Percentiles rank a stretch among this genome's conserved stretches.
Conservation (phyloP, 2,329 filamentous ascomycete genomes). For the Fusarium miscanthi region DNA sequence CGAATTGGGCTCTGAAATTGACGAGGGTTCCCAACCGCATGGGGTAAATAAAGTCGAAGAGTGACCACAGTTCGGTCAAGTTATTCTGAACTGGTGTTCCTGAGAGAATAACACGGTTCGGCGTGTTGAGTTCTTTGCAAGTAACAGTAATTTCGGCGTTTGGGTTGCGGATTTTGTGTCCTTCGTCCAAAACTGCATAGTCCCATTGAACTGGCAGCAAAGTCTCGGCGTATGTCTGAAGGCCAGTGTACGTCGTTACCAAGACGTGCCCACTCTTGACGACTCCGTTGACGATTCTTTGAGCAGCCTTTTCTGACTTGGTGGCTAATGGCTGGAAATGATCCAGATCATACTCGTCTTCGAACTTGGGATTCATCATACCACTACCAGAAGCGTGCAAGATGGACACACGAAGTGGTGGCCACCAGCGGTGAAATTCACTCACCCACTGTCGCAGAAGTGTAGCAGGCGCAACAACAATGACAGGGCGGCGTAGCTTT, state of each 20-base stretch:
- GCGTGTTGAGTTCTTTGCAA: conserved; percentile 91
- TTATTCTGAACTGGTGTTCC: conserved; percentile 99
- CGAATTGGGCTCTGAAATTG: conserved; percentile 90
- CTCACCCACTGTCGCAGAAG: conserved; percentile 98
- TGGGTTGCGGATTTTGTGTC: conserved; percentile 97
- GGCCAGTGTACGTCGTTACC: conserved; percentile 93
- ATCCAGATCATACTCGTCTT: conserved; percentile 64
- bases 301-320: conserved; percentile 69
- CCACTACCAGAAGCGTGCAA: conserved; percentile 95
- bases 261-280: conserved; percentile 88
- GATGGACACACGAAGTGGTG: conserved; percentile 95
- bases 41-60: conserved; percentile 97
- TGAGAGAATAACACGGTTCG: conserved; percentile 91
- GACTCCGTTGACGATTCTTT: conserved; percentile 84
- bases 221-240: conserved; percentile 90
- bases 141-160: conserved; percentile 95
- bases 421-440: conserved; percentile 99
- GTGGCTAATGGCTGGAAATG: conserved; percentile 50
- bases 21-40: conserved; percentile 94
- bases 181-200: conserved; percentile 94
- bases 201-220: conserved; percentile 89
- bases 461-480: conserved; percentile 93
- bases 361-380: conserved; percentile 84
- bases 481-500: conserved; percentile 83
- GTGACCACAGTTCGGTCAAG: conserved; percentile 91